Base-by-base conservation (phyloP, 306 rosid species). In the Crotalaria pallida region DNA sequence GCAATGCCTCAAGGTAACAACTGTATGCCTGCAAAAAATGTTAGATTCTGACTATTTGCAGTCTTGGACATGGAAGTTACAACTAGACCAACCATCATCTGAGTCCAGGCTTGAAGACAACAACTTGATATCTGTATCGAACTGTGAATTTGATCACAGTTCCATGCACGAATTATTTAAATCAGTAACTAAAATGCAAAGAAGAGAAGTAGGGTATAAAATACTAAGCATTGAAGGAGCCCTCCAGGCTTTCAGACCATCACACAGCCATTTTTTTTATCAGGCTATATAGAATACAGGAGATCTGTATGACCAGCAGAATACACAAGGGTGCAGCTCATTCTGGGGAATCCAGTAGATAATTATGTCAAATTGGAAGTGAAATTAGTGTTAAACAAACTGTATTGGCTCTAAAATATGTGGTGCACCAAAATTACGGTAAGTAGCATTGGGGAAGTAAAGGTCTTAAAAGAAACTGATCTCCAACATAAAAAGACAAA, bases 11-110 rank as follows among this genome's bases (percentile, higher is more conserved):
- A 1, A 95, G 89, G 81, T 95, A 95, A 87, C 99, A 95, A 71
- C 92, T 89, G 89, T 91, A 95, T 80, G 99, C 99, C 99, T 95
- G 95, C 96, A 95, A 82, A 91, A 85, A 89, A 92, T 80, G 92
- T 88, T 93, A 93, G 89, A 85, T 79, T 84, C 90, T 82, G 96
- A 92, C 98, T 82, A 89, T 88, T 87, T 86, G 89, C 90, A 87
- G 87, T 88, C 96, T 83, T 83, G 90, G 87, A 77, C 82, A 85
- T 77, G 85, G 83, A 84, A 83, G 88, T 86, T 84, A 88, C 90
- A 89, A 92, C 88, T 82, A 85, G 87, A 84, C 68, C 92, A 85
- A 84, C 91, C 95, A 88, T 88, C 96, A 92, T 89, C 96, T 89
- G 88, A 83, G 84, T 82, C 91, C 86, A 74, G 85, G 90, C 95